A percentile compares a stretch with the other conserved stretches of the same genome.
These are phyloP conservation scores for Jasminum sambac DNA, from an alignment of 257 asterid genomes.

Conservation along the genomic window DNA sequence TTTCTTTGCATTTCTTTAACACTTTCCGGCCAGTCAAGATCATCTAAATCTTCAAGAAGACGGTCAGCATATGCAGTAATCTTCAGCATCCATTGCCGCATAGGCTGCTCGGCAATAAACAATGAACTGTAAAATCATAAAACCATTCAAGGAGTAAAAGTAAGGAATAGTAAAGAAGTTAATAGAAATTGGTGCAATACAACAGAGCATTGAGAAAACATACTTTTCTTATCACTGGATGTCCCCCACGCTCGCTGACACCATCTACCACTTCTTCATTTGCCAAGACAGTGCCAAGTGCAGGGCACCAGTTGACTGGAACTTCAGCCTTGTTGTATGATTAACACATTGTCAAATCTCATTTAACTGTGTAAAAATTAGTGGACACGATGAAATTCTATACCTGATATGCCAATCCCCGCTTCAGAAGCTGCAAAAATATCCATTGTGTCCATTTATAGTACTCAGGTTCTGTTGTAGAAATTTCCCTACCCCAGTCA, in stretches of 20 bases:
- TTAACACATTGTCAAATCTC: conserved; percentile 22
- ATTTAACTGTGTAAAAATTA: conserved; percentile 11
- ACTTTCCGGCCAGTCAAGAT: conserved; percentile 99
- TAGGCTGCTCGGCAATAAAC: conserved; percentile 99
- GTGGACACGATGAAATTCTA: conserved; percentile 11
- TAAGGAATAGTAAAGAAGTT: conserved; percentile 32
- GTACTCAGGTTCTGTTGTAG: conserved; percentile 94
- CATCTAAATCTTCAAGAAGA: conserved; percentile 92
- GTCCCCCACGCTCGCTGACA: conserved; percentile 99
- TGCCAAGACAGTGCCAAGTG: conserved; percentile 97
- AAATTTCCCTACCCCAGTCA: conserved; percentile 98
- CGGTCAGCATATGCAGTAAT: conserved; percentile 98
- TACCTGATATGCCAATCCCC: conserved; percentile 97
- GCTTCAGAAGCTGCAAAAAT: conserved; percentile 90
- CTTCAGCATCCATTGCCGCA: conserved; percentile 99
- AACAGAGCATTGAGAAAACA: conserved; percentile 20
- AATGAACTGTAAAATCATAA: conserved; percentile 93
- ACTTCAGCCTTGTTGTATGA: conserved; percentile 77
- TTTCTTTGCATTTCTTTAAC: conserved; percentile 99
- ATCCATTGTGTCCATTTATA: conserved; percentile 99
- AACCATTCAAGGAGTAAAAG: conserved; percentile 64
- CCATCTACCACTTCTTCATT: conserved; percentile 99
- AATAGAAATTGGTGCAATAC: conserved; percentile 10
- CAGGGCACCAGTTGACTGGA: conserved; percentile 99
- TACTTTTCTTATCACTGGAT: conserved; percentile 94